A percentile compares a stretch with the other conserved stretches of the same genome.
phyloP scores from a whole-genome alignment of 495 filamentous ascomycete species.

The Glarea lozoyensis region DNA sequence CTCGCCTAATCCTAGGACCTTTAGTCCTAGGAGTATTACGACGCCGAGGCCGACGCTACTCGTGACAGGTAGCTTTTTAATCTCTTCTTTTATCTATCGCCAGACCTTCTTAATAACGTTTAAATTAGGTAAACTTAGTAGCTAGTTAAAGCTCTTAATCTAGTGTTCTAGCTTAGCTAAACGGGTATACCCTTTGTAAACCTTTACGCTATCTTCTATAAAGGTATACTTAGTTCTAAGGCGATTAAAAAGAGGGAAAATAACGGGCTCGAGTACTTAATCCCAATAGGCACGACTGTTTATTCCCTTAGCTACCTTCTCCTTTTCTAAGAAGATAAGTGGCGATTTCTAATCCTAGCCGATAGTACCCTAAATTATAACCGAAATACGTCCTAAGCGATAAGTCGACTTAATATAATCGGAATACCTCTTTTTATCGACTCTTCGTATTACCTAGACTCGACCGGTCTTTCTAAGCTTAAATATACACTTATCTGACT shows the following conservation, averaged over 20 bases:
- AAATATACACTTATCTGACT: not conserved
- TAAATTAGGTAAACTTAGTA: constrained; percentile 4
- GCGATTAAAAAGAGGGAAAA: constrained; percentile 1
- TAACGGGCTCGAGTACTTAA: constrained; percentile 1
- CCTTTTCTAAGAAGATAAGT: constrained; percentile 7
- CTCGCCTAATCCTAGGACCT: constrained; percentile 5
- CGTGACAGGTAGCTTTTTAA: not conserved
- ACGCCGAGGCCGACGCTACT: not conserved
- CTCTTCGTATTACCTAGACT: constrained; percentile 3
- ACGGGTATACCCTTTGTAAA: not conserved
- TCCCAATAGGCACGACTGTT: not conserved
- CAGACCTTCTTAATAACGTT: constrained; percentile 10
- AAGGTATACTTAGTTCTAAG: constrained; percentile 4
- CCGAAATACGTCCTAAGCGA: constrained; percentile 2
- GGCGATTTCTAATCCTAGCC: constrained; percentile 11
- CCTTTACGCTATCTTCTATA: constrained; percentile 6
- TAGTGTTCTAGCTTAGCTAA: not conserved
- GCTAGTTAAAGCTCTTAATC: constrained; percentile 5
- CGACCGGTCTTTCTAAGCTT: constrained; percentile 4
- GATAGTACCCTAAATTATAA: constrained; percentile 13
- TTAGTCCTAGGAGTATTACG: not conserved
- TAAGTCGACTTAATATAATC: constrained; percentile 7
- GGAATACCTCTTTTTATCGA: constrained; percentile 2
- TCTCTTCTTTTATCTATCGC: constrained; percentile 10
- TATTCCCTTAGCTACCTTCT: not conserved